phyloP scores from a whole-genome alignment of 225 moss, liverwort and hornwort species.

The Pseudoscleropodium purum region DNA sequence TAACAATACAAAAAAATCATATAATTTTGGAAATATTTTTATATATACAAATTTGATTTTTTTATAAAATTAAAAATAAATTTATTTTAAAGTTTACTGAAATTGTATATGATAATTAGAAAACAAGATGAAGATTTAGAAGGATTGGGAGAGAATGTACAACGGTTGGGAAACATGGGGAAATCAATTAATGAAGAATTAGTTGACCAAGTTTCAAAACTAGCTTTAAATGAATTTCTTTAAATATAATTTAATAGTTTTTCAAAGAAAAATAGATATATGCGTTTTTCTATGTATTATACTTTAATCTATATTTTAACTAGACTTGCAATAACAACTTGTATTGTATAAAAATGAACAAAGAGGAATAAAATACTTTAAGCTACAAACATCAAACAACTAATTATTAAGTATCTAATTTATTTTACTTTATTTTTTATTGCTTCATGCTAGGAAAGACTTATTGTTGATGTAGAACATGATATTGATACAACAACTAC shows the following conservation, averaged over 20 bases:
- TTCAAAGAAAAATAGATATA: too few species aligned
- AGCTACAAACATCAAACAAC: too few species aligned
- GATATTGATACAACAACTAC: slow-evolving; percentile 48
- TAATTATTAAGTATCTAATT: background rate
- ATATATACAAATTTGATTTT: too few species aligned
- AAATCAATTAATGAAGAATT: slow-evolving; percentile 72
- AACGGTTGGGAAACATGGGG: slow-evolving; percentile 56
- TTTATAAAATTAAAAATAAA: too few species aligned
- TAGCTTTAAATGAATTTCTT: background rate
- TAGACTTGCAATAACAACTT: fast-evolving
- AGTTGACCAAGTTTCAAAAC: slow-evolving; percentile 36
- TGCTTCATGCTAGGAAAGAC: slow-evolving; percentile 10
- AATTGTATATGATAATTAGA: background rate
- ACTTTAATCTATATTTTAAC: too few species aligned
- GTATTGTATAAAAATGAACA: too few species aligned
- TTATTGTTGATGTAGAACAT: slow-evolving; percentile 32
- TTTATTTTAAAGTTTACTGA: too few species aligned
- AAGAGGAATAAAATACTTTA: background rate
- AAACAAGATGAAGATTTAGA: slow-evolving; percentile 74
- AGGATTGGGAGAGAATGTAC: slow-evolving; percentile 43
- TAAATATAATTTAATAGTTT: too few species aligned
- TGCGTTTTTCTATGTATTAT: background rate
- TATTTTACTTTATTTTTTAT: background rate
- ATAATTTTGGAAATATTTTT: too few species aligned
- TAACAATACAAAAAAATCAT: too few species aligned